Percentiles rank a stretch among this genome's conserved stretches.
Evolutionary conservation across 345 rosid genomes (phyloP).

Genomic region (Arabidopsis arenosa): DNA sequence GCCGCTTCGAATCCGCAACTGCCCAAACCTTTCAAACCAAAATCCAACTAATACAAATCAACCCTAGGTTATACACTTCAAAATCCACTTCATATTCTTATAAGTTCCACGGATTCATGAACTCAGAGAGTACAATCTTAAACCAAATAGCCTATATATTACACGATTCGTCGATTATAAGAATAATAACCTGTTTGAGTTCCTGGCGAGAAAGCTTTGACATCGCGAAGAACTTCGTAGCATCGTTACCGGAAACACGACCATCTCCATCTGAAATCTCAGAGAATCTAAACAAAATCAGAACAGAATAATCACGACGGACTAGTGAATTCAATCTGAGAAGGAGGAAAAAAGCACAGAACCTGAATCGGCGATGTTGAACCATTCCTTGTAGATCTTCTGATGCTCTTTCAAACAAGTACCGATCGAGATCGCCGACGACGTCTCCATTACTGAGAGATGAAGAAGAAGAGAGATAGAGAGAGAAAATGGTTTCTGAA

Average conservation of each 20-base stretch:
- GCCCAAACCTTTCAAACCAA: slow-evolving; percentile 74
- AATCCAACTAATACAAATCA: slow-evolving; percentile 4
- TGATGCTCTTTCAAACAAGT: slow-evolving; percentile 72
- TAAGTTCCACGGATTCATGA: background rate
- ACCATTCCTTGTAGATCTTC: slow-evolving; percentile 83
- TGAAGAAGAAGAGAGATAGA: slow-evolving; percentile 19
- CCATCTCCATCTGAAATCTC: slow-evolving; percentile 72
- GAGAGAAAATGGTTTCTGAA: slow-evolving; percentile 42
- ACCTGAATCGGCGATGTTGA: slow-evolving; percentile 84
- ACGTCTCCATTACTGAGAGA: slow-evolving; percentile 54
- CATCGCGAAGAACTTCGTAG: slow-evolving; percentile 77
- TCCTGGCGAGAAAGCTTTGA: slow-evolving; percentile 86
- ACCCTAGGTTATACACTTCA: slow-evolving; percentile 4
- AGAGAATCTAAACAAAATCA: background rate
- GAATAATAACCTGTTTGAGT: slow-evolving; percentile 74
- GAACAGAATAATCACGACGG: background rate
- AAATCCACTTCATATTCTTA: background rate
- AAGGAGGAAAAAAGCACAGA: background rate
- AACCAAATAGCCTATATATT: background rate
- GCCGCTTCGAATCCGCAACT: slow-evolving; percentile 79
- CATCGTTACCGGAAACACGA: slow-evolving; percentile 79
- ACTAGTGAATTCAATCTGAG: slow-evolving; percentile 2
- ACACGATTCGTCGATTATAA: background rate
- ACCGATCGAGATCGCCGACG: slow-evolving; percentile 41
- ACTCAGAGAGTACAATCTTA: background rate